These are phyloP conservation scores for Camelina hispida DNA, from an alignment of 345 rosid genomes.

Conservation along the genomic window DNA sequence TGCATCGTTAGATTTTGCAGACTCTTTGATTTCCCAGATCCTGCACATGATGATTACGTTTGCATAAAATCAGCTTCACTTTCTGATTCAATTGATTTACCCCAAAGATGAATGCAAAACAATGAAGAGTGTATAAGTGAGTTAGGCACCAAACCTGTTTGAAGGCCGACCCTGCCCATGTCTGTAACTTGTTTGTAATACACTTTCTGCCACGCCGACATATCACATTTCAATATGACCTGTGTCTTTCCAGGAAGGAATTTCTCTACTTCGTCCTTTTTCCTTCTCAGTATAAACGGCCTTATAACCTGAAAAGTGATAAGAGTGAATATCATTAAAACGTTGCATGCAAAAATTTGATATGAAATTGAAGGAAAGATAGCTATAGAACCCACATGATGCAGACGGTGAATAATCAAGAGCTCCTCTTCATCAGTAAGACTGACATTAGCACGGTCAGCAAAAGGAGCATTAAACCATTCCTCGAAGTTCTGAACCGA, in stretches of 20 bases:
- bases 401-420: constrained; percentile 91
- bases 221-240: constrained; percentile 94
- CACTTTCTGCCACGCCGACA: constrained; percentile 99
- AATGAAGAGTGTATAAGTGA: constrained; percentile 4
- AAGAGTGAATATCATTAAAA: constrained; percentile 16
- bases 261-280: constrained; percentile 98
- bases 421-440: constrained; percentile 95
- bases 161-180: constrained; percentile 91
- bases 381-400: constrained; percentile 69
- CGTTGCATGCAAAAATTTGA: constrained; percentile 17
- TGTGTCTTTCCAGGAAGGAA: constrained; percentile 94
- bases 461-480: constrained; percentile 99
- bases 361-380: constrained; percentile 22
- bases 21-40: constrained; percentile 85
- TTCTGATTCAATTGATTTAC: constrained; percentile 8
- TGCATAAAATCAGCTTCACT: constrained; percentile 27
- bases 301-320: constrained; percentile 80
- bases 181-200: constrained; percentile 97
- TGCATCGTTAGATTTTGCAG: constrained; percentile 96
- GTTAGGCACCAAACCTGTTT: constrained; percentile 66
- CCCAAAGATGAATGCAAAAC: neutral
- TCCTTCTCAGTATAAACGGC: constrained; percentile 97
- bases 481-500: constrained; percentile 94
- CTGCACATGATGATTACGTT: constrained; percentile 53
- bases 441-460: constrained; percentile 84